phyloP scores from a whole-genome alignment of 208 protist species.

The Endotrypanum monterogeii region DNA sequence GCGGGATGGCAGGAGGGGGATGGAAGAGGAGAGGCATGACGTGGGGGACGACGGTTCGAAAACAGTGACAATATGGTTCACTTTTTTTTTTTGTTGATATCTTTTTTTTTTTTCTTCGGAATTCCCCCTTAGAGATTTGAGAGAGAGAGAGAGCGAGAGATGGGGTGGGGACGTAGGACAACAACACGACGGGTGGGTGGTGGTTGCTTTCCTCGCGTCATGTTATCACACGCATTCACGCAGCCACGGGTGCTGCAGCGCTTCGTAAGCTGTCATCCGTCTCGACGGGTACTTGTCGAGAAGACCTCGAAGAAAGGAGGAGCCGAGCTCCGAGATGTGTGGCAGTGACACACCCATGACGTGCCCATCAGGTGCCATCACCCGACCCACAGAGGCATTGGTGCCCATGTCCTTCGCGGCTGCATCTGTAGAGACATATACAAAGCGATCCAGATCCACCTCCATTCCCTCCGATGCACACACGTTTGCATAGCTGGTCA shows the following conservation, averaged over 20 bases:
- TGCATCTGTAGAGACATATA: constrained; percentile 21
- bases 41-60: neutral
- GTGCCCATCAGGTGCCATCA: constrained; percentile 1
- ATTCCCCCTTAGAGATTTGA: neutral
- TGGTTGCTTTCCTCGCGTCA: neutral
- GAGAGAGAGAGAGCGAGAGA: neutral
- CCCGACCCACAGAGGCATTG: neutral
- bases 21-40: too few species aligned
- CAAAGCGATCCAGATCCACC: constrained; percentile 37
- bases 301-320: constrained; percentile 45
- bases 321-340: constrained; percentile 36
- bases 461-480: constrained; percentile 16
- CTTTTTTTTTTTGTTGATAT: neutral
- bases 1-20: too few species aligned
- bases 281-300: constrained; percentile 60
- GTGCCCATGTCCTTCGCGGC: neutral
- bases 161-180: neutral
- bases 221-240: constrained; percentile 29
- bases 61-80: neutral
- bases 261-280: constrained; percentile 71
- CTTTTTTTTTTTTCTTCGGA: neutral
- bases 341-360: constrained; percentile 24
- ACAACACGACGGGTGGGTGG: neutral
- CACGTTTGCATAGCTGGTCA: constrained; percentile 21
- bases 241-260: constrained; percentile 74